Conservation (phyloP, 1,284 basidiomycete species). For the Paramarasmius palmivorus region DNA sequence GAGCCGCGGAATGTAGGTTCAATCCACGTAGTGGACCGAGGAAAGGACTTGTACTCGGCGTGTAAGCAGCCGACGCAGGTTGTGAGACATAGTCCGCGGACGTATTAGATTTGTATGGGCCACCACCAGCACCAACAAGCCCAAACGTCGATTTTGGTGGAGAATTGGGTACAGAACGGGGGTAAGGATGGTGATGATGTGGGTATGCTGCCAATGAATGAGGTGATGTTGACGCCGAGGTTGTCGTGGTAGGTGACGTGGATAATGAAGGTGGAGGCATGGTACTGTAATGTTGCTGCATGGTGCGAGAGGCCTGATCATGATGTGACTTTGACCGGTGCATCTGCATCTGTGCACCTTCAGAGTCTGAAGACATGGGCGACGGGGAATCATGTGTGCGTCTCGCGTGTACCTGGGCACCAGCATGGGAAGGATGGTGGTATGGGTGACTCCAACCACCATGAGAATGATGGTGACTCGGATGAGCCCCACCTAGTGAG, state of each 20-base stretch:
- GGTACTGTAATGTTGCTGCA: not conserved
- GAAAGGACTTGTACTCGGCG: slow-evolving; percentile 81
- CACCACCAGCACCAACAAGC: not conserved
- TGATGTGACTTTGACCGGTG: not conserved
- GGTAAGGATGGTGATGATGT: slow-evolving; percentile 17
- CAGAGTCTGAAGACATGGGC: slow-evolving; percentile 68
- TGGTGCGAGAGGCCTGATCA: not conserved
- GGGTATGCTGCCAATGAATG: slow-evolving; percentile 34
- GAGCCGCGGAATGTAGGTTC: slow-evolving; percentile 66
- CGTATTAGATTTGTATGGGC: slow-evolving; percentile 5
- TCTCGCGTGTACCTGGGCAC: slow-evolving; percentile 32
- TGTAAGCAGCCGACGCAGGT: slow-evolving; percentile 35
- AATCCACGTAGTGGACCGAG: slow-evolving; percentile 78
- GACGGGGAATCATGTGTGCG: slow-evolving; percentile 56
- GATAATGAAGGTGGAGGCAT: not conserved
- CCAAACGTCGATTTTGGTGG: slow-evolving; percentile 5
- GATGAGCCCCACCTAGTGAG: slow-evolving; percentile 25
- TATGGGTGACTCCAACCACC: slow-evolving; percentile 40
- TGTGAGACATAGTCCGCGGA: slow-evolving; percentile 1
- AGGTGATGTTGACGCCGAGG: slow-evolving; percentile 16
- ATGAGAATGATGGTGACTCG: slow-evolving; percentile 5
- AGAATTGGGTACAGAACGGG: slow-evolving; percentile 4
- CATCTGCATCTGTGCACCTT: slow-evolving; percentile 24
- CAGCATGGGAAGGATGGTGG: slow-evolving; percentile 29
- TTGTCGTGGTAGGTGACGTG: not conserved